A percentile compares a stretch with the other conserved stretches of the same genome.
phyloP scores from a whole-genome alignment of 2,329 filamentous ascomycete species.

The Fusarium lyarnte region DNA sequence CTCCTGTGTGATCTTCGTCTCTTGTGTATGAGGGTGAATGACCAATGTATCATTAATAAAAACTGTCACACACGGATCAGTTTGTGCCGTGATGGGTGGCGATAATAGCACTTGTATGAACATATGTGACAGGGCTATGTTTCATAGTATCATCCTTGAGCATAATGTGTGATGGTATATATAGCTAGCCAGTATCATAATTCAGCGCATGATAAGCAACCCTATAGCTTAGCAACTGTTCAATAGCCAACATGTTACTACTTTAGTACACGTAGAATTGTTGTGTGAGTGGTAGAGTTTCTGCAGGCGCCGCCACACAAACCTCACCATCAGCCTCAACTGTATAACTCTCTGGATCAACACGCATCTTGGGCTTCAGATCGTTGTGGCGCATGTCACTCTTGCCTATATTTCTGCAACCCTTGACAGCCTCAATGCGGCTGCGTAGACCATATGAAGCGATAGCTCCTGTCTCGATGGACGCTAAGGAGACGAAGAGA shows the following conservation, averaged over 20 bases:
- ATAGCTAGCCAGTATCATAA: neutral
- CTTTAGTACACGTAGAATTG: conserved; percentile 77
- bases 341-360: conserved; percentile 89
- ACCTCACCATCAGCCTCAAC: conserved; percentile 85
- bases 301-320: conserved; percentile 78
- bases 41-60: neutral
- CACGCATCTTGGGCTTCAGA: conserved; percentile 83
- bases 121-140: neutral
- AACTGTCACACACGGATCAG: conserved; percentile 2
- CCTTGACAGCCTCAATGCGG: conserved; percentile 80
- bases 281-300: conserved; percentile 78
- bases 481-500: conserved; percentile 82
- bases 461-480: conserved; percentile 73
- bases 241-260: neutral
- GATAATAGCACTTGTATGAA: neutral
- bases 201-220: neutral
- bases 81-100: neutral
- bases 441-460: conserved; percentile 80
- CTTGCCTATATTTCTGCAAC: conserved; percentile 81
- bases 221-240: neutral
- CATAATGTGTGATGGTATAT: neutral
- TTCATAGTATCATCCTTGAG: neutral
- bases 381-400: conserved; percentile 92
- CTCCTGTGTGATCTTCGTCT: conserved; percentile 5
- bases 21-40: neutral